Evolutionary conservation across 768 basidiomycete genomes (phyloP).

Genomic region (Lepiota brunneoincarnata): DNA sequence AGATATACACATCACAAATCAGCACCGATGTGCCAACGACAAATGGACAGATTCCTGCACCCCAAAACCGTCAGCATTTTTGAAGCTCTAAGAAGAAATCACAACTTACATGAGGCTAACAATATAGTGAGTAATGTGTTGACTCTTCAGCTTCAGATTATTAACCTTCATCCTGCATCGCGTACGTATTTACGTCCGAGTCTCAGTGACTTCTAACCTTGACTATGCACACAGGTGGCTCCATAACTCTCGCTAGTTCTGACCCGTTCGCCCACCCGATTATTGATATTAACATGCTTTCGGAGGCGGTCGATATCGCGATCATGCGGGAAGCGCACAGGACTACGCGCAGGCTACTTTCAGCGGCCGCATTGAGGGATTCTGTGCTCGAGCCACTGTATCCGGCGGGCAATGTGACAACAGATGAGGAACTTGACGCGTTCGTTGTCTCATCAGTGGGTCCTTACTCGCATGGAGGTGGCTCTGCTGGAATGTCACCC

Average conservation of each 20-base stretch:
- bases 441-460: background rate
- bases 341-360: background rate
- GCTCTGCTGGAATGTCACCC: conserved; percentile 6
- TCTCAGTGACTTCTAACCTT: no score
- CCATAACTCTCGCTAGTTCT: conserved; percentile 7
- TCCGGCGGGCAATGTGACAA: background rate
- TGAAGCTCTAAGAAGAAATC: background rate
- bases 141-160: background rate
- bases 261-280: conserved; percentile 10
- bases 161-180: conserved; percentile 10
- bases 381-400: background rate
- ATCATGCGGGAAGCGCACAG: background rate
- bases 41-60: background rate
- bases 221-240: conserved; percentile 10
- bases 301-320: background rate
- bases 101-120: background rate
- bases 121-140: background rate
- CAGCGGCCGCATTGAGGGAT: background rate
- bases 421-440: conserved; percentile 1
- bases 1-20: conserved; percentile 11
- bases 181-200: conserved; percentile 10
- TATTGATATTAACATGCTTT: conserved; percentile 11
- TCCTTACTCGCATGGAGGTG: conserved; percentile 7
- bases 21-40: background rate
- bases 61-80: background rate